Conservation (phyloP, 208 protist genomes). For the Leishmania amazonensis region DNA sequence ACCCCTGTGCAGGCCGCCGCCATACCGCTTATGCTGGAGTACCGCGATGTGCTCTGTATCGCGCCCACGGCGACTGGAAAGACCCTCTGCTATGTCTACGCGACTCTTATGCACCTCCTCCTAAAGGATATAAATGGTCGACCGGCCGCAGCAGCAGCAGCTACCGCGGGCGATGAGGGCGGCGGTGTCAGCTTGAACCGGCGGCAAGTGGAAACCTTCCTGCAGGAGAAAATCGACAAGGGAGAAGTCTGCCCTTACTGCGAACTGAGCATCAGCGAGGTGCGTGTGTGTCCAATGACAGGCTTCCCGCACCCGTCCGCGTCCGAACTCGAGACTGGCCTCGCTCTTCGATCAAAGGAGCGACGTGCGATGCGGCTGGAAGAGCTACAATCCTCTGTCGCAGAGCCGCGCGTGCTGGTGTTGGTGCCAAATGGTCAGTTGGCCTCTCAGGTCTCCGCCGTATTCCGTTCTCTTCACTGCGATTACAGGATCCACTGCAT, state of each 20-base stretch:
- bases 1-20: conserved; percentile 62
- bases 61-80: conserved; percentile 92
- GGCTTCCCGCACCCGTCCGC: conserved; percentile 63
- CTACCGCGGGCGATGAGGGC: conserved; percentile 6
- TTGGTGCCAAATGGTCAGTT: conserved; percentile 80
- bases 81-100: conserved; percentile 90
- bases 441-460: conserved; percentile 53
- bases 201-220: conserved; percentile 53
- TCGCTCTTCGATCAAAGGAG: conserved; percentile 30
- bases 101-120: conserved; percentile 70
- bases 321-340: conserved; percentile 12
- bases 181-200: conserved; percentile 30
- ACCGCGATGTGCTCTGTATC: conserved; percentile 85
- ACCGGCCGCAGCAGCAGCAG: neutral
- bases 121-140: conserved; percentile 32
- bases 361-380: conserved; percentile 39
- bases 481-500: conserved; percentile 61
- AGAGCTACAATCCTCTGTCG: conserved; percentile 48
- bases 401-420: conserved; percentile 70
- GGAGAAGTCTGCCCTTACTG: conserved; percentile 87
- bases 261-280: conserved; percentile 57
- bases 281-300: conserved; percentile 74
- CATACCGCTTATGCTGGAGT: conserved; percentile 68
- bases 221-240: conserved; percentile 63
- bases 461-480: conserved; percentile 51